Percentiles rank a stretch among this genome's conserved stretches.
Evolutionary conservation across 1,139 yeast species (phyloP).

Genomic region (Debaryomyces coudertii): DNA sequence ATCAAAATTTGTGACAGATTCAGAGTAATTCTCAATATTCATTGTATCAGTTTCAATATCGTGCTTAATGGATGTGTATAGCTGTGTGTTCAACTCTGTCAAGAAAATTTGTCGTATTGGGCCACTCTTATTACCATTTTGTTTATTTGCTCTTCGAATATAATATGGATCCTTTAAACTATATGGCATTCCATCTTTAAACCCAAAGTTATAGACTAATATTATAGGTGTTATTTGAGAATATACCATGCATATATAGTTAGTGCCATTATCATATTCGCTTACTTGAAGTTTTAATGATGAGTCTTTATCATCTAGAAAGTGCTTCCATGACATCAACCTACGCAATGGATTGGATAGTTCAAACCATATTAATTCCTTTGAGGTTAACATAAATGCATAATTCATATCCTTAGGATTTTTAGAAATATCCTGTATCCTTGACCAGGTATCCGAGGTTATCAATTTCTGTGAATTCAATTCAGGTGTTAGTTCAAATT

Average conservation of each 20-base stretch:
- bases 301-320: constrained; percentile 56
- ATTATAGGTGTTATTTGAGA: constrained; percentile 48
- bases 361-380: constrained; percentile 58
- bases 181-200: constrained; percentile 38
- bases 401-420: constrained; percentile 17
- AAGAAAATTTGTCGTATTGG: constrained; percentile 21
- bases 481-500: constrained; percentile 26
- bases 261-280: constrained; percentile 21
- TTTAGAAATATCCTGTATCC: constrained; percentile 48
- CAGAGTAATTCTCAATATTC: constrained; percentile 9
- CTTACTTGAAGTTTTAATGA: constrained; percentile 48
- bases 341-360: constrained; percentile 33
- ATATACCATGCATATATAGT: constrained; percentile 38
- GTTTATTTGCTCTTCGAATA: constrained; percentile 16
- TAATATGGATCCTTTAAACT: constrained; percentile 30
- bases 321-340: constrained; percentile 72
- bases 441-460: constrained; percentile 62
- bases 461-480: constrained; percentile 36
- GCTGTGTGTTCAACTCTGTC: constrained; percentile 16
- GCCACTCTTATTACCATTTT: constrained; percentile 9
- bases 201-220: constrained; percentile 47
- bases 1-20: constrained; percentile 2
- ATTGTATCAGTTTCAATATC: constrained; percentile 5
- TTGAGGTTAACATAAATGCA: constrained; percentile 58
- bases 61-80: constrained; percentile 14